Evolutionary conservation across 2,329 filamentous ascomycete genomes (phyloP).

Genomic region (Chaetomiaceae sp.): DNA sequence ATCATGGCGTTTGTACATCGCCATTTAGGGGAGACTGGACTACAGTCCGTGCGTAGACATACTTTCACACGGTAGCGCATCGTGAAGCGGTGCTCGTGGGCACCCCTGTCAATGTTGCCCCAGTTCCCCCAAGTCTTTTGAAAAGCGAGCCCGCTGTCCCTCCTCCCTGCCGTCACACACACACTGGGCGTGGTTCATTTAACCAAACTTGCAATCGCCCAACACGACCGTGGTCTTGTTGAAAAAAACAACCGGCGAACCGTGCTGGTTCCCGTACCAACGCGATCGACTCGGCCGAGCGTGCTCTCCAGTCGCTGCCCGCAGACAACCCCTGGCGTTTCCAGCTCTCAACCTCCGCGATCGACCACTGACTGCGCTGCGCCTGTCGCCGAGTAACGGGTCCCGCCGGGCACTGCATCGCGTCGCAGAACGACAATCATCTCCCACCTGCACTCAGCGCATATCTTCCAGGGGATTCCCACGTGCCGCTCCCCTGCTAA

Average conservation of each 20-base stretch:
- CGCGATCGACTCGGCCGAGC: background rate
- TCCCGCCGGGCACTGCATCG: conserved; percentile 14
- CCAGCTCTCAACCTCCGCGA: conserved; percentile 7
- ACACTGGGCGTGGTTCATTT: conserved; percentile 19
- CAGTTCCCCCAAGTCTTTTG: background rate
- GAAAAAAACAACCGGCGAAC: background rate
- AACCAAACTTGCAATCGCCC: conserved; percentile 16
- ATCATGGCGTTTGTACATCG: too few species aligned
- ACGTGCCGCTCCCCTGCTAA: conserved; percentile 1
- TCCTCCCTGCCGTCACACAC: conserved; percentile 22
- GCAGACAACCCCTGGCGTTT: background rate
- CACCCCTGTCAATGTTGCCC: conserved; percentile 5
- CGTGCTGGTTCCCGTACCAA: background rate
- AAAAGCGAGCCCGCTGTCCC: conserved; percentile 4
- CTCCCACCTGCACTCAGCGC: conserved; percentile 1
- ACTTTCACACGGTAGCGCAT: background rate
- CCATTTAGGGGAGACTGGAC: too few species aligned
- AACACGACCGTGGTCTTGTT: conserved; percentile 12
- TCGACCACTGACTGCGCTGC: conserved; percentile 1
- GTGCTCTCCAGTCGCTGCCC: background rate
- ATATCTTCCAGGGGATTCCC: background rate
- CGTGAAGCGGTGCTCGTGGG: background rate
- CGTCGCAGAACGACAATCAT: conserved; percentile 21
- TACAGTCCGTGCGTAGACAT: background rate
- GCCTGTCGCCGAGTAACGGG: conserved; percentile 6